A percentile compares a stretch with the other conserved stretches of the same genome.
phyloP scores from a whole-genome alignment of 75 land plant genomes.

The Azolla pinnata region DNA sequence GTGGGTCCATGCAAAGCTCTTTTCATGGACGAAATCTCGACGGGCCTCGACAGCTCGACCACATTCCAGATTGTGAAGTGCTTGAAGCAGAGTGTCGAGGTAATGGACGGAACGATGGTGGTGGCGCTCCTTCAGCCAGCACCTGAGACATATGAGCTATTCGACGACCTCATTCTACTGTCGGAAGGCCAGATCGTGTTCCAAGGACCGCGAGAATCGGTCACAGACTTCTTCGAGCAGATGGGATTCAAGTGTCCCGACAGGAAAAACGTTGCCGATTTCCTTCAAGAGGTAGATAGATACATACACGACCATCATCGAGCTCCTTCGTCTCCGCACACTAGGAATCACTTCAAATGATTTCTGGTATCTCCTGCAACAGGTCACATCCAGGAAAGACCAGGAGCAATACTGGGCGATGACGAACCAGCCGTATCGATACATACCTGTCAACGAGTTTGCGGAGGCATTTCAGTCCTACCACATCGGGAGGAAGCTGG shows the following conservation, averaged over 20 bases:
- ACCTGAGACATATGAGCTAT: slow-evolving; percentile 38
- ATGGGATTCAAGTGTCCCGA: slow-evolving; percentile 51
- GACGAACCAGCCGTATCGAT: slow-evolving; percentile 40
- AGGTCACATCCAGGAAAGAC: slow-evolving; percentile 79
- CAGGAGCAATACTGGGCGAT: slow-evolving; percentile 78
- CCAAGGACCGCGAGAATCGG: slow-evolving; percentile 26
- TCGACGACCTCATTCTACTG: slow-evolving; percentile 34
- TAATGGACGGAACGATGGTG: slow-evolving; percentile 29
- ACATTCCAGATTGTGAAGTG: slow-evolving; percentile 38
- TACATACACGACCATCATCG: no score
- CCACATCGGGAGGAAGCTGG: slow-evolving; percentile 43
- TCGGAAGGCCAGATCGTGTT: slow-evolving; percentile 37
- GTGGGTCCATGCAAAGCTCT: slow-evolving; percentile 37
- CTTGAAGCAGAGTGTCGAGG: slow-evolving; percentile 23
- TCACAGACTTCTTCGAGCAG: slow-evolving; percentile 24
- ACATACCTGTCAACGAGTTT: slow-evolving; percentile 50
- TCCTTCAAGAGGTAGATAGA: slow-evolving; percentile 40
- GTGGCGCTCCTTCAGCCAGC: slow-evolving; percentile 39
- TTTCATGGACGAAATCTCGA: slow-evolving; percentile 45
- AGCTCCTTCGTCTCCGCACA: no score
- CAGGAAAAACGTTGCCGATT: slow-evolving; percentile 40
- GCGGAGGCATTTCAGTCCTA: slow-evolving; percentile 59
- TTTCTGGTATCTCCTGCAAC: not conserved
- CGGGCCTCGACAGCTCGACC: slow-evolving; percentile 39
- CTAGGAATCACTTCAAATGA: no score